phyloP scores from a whole-genome alignment of 441 rosid genomes.

The Adansonia madagascariensis region DNA sequence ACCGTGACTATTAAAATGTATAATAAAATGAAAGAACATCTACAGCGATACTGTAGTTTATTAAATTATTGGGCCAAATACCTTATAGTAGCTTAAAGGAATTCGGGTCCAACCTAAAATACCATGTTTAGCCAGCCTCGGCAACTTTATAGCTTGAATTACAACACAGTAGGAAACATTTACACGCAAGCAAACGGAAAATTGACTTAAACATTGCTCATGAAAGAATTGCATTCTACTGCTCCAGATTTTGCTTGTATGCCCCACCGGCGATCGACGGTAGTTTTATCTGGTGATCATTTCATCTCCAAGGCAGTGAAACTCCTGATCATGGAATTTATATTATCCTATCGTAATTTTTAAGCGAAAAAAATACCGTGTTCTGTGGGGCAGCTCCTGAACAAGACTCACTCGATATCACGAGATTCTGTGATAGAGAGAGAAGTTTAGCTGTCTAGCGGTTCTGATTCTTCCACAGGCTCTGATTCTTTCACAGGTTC shows the following conservation, averaged over 20 bases:
- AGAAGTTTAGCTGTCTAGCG: conserved; percentile 20
- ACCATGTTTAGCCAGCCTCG: neutral
- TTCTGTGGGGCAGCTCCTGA: conserved; percentile 14
- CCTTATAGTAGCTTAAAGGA: neutral
- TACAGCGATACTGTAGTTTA: neutral
- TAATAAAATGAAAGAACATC: neutral
- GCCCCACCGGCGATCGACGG: neutral
- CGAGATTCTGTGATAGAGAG: neutral
- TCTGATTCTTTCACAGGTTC: neutral
- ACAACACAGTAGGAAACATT: conserved; percentile 27
- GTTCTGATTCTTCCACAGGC: neutral
- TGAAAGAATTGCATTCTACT: conserved; percentile 5
- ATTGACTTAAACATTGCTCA: neutral
- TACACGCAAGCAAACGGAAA: conserved; percentile 24
- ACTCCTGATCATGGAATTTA: neutral
- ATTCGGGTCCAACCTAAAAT: neutral
- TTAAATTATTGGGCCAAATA: neutral
- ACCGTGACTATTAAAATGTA: neutral
- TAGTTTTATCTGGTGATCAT: neutral
- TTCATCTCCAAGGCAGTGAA: neutral
- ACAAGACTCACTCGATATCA: conserved; percentile 11
- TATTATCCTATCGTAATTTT: neutral
- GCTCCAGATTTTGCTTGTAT: conserved; percentile 18
- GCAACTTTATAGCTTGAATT: conserved; percentile 5
- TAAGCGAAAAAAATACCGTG: neutral